Evolutionary conservation across 176 grass and related monocot genomes (phyloP).

Genomic region (Stipa capillata): DNA sequence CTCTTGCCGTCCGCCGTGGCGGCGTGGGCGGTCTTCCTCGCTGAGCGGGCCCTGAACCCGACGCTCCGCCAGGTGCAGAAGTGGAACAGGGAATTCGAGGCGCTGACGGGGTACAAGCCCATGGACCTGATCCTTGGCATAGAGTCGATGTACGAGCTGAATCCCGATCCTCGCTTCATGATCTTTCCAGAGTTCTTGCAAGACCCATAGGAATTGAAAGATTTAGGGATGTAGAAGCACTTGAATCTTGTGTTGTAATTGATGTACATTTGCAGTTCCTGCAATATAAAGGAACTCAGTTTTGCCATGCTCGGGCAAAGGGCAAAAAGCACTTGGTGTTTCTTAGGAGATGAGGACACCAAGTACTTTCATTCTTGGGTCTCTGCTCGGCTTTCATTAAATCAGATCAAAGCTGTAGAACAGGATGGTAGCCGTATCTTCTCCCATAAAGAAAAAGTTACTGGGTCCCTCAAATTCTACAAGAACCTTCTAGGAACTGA

Average conservation of each 20-base stretch:
- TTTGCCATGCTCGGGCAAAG: no score
- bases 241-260: neutral
- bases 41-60: neutral
- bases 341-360: no score
- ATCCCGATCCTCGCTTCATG: neutral
- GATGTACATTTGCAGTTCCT: no score
- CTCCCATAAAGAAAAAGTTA: no score
- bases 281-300: no score
- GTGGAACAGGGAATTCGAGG: neutral
- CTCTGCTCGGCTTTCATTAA: no score
- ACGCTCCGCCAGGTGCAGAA: neutral
- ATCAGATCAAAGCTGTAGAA: no score
- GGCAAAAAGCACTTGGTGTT: no score
- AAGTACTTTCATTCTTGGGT: no score
- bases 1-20: slow-evolving; percentile 9
- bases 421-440: no score
- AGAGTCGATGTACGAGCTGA: neutral
- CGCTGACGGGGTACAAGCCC: slow-evolving; percentile 15
- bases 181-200: neutral
- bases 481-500: no score
- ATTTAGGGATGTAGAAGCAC: neutral
- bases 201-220: neutral
- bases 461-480: no score
- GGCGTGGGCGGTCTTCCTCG: slow-evolving; percentile 20
- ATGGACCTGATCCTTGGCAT: neutral